Conservation (phyloP, 2,329 filamentous ascomycete genomes). For the Mollisia scopiformis region DNA sequence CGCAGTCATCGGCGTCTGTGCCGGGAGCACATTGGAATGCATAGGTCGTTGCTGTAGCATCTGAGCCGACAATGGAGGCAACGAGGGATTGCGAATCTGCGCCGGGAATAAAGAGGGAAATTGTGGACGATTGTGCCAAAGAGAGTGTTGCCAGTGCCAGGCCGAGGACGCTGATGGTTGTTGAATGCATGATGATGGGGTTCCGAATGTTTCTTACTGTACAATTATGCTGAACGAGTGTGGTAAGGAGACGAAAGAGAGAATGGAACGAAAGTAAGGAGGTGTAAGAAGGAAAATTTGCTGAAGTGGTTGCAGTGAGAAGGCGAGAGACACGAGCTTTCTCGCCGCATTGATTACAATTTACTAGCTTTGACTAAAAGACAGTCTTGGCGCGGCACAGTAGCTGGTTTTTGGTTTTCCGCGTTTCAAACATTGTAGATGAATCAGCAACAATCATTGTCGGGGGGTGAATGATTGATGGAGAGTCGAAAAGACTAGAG, state of each 20-base stretch:
- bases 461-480: not conserved
- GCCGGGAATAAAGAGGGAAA: slow-evolving; percentile 25
- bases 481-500: not conserved
- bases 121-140: slow-evolving; percentile 23
- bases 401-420: not conserved
- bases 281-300: not conserved
- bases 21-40: slow-evolving; percentile 19
- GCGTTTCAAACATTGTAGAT: not conserved
- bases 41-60: slow-evolving; percentile 28
- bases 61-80: slow-evolving; percentile 23
- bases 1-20: slow-evolving; percentile 16
- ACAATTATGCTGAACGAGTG: not conserved
- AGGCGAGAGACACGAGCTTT: not conserved
- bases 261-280: not conserved
- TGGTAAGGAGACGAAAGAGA: too few relatives aligned
- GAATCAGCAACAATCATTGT: not conserved
- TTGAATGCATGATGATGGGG: slow-evolving; percentile 16
- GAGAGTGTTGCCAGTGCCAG: slow-evolving; percentile 24
- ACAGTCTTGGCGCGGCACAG: not conserved
- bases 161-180: slow-evolving; percentile 20
- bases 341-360: not conserved
- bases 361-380: not conserved
- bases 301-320: not conserved
- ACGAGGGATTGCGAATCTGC: slow-evolving; percentile 23
- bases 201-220: not conserved